Evolutionary conservation across 2,329 filamentous ascomycete species (phyloP).

Genomic region (Pseudogymnoascus sp.): DNA sequence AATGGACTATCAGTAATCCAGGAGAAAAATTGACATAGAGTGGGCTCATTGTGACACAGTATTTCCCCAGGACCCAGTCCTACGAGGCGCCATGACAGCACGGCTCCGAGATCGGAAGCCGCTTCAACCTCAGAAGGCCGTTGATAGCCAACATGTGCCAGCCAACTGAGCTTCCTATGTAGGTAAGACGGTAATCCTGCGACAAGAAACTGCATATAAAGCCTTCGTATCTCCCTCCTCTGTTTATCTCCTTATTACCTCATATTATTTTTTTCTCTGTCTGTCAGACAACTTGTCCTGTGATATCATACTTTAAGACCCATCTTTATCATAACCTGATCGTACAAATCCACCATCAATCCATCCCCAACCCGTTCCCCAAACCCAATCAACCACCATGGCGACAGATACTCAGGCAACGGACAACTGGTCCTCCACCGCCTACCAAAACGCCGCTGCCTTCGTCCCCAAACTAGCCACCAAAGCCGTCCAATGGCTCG

Average conservation of each 20-base stretch:
- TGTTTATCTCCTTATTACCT: background rate
- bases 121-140: background rate
- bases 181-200: background rate
- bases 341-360: background rate
- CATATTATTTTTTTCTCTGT: background rate
- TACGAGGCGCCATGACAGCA: background rate
- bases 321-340: background rate
- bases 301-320: background rate
- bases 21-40: background rate
- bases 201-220: background rate
- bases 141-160: background rate
- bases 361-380: background rate
- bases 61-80: background rate
- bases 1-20: background rate
- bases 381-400: background rate
- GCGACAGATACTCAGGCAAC: background rate
- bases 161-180: background rate
- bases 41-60: background rate
- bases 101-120: background rate
- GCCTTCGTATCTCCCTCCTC: background rate
- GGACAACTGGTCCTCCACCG: slow-evolving; percentile 16
- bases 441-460: slow-evolving; percentile 52
- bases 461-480: slow-evolving; percentile 56
- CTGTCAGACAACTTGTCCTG: background rate
- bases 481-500: slow-evolving; percentile 50